A percentile compares a stretch with the other conserved stretches of the same genome.
Evolutionary conservation across 2,329 filamentous ascomycete species (phyloP).

Genomic region (Talaromyces piceae): DNA sequence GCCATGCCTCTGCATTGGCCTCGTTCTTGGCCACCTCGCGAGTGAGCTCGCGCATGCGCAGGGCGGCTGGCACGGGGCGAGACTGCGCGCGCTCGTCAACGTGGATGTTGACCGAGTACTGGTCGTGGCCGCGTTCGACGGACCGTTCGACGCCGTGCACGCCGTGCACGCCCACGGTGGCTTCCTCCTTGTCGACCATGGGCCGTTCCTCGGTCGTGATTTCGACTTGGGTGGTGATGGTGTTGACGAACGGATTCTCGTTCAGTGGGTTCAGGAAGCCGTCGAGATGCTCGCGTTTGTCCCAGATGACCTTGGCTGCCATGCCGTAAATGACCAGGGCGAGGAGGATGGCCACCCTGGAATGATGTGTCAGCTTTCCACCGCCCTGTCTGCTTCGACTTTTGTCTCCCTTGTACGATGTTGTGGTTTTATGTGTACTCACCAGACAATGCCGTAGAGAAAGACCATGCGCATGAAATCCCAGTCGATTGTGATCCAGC

Average conservation of each 20-base stretch:
- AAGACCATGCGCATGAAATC: conserved; percentile 62
- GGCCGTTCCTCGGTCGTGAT: conserved; percentile 13
- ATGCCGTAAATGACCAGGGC: conserved; percentile 10
- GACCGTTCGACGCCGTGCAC: not conserved
- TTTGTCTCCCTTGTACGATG: no score
- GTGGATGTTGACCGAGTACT: conserved; percentile 19
- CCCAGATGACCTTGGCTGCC: conserved; percentile 11
- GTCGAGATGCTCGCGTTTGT: conserved; percentile 11
- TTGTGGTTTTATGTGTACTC: no score
- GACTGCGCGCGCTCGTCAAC: conserved; percentile 34
- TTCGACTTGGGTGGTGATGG: conserved; percentile 10
- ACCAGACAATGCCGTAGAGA: conserved; percentile 50
- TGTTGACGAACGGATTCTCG: conserved; percentile 11
- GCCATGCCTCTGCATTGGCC: conserved; percentile 23
- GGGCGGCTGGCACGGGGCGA: conserved; percentile 34
- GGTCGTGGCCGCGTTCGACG: not conserved
- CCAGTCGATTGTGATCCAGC: conserved; percentile 61
- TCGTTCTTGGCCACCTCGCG: conserved; percentile 15
- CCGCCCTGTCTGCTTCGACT: conserved; percentile 17
- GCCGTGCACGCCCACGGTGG: not conserved
- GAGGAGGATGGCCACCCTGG: conserved; percentile 31
- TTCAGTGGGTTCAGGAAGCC: conserved; percentile 14
- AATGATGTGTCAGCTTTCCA: no score
- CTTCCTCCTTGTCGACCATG: conserved; percentile 9
- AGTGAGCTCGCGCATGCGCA: conserved; percentile 10